Conservation (phyloP, 1,284 basidiomycete genomes). For the Heterobasidion annosum region DNA sequence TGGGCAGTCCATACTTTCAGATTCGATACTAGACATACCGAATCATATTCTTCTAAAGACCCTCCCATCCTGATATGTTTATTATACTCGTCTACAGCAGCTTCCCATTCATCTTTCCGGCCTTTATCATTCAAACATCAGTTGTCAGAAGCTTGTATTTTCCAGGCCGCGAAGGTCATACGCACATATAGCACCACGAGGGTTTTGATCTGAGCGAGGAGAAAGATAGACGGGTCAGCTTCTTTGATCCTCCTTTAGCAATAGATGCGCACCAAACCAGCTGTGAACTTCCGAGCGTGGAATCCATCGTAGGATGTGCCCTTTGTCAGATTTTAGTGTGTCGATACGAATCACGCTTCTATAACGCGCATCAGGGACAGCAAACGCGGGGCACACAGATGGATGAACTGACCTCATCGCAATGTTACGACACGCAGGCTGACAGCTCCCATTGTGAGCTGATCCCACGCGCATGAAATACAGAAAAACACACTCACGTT, state of each 20-base stretch:
- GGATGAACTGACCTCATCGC: background rate
- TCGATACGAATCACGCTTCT: background rate
- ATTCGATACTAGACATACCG: background rate
- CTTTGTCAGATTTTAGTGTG: background rate
- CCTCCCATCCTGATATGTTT: background rate
- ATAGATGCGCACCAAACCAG: background rate
- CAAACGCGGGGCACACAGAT: background rate
- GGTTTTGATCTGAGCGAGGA: background rate
- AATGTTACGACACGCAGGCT: background rate
- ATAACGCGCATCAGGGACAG: background rate
- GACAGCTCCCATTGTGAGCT: background rate
- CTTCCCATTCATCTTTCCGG: conserved; percentile 1
- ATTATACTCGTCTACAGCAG: conserved; percentile 1
- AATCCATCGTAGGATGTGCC: background rate
- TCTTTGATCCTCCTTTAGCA: background rate
- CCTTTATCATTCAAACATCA: background rate
- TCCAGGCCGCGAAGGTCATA: too few species aligned
- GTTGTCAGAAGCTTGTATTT: too few species aligned
- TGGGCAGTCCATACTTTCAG: too few species aligned
- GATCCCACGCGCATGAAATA: background rate
- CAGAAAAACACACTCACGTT: conserved; percentile 23
- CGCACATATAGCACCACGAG: too few species aligned
- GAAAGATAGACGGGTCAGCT: too few species aligned
- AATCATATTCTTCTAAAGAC: background rate
- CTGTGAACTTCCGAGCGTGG: background rate